Evolutionary conservation across 1,284 basidiomycete genomes (phyloP).

Genomic region (Fomitiporia mediterranea): DNA sequence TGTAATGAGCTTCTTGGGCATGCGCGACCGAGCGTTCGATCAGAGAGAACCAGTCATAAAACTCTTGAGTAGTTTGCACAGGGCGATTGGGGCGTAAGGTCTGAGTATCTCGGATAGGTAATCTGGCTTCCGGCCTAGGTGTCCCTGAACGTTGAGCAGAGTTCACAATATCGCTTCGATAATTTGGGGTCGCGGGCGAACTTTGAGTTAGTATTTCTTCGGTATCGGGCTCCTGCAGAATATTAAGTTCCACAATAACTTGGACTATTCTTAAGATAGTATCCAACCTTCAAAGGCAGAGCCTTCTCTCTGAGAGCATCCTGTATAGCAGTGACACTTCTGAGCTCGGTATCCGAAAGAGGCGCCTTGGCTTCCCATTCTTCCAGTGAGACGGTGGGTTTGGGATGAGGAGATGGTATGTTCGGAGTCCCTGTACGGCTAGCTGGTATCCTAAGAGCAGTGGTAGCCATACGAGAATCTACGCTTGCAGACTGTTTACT

Average conservation of each 20-base stretch:
- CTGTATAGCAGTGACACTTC: conserved; percentile 64
- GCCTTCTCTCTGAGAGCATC: conserved; percentile 55
- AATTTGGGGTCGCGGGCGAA: conserved; percentile 4
- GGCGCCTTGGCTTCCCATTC: conserved; percentile 87
- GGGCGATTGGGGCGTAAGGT: conserved; percentile 64
- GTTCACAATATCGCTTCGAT: conserved; percentile 32
- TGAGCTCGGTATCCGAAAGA: conserved; percentile 62
- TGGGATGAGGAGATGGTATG: conserved; percentile 32
- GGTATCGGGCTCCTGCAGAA: neutral
- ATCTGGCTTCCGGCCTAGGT: conserved; percentile 31
- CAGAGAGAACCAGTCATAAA: conserved; percentile 90
- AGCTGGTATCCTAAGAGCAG: neutral
- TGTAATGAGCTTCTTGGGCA: conserved; percentile 87
- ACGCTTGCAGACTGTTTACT: neutral
- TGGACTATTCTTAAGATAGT: neutral
- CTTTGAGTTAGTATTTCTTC: conserved; percentile 20
- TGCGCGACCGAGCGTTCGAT: conserved; percentile 86
- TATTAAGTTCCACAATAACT: neutral
- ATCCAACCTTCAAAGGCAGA: conserved; percentile 67
- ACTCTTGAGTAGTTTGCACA: conserved; percentile 85
- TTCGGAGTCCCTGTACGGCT: conserved; percentile 7
- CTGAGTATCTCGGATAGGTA: conserved; percentile 37
- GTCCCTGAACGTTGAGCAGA: conserved; percentile 41
- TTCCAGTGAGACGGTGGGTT: conserved; percentile 57
- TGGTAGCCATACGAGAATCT: neutral